Conservation (phyloP, 1,139 yeast genomes). For the Maudiozyma humilis region DNA sequence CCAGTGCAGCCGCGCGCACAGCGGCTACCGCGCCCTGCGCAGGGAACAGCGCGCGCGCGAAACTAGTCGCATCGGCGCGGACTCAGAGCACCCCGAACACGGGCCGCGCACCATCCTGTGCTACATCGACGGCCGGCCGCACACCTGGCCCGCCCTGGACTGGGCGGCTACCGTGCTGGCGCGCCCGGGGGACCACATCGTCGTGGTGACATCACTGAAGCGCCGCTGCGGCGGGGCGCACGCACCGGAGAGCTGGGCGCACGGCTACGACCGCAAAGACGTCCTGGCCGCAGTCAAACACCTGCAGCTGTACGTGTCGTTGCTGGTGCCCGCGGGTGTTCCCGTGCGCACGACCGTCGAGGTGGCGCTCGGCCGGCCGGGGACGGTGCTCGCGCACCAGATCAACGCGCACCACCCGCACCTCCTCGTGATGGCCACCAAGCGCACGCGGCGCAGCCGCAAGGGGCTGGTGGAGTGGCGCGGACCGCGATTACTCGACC, state of each 20-base stretch:
- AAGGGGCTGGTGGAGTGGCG: slow-evolving; percentile 11
- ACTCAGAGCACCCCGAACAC: background rate
- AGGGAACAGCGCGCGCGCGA: background rate
- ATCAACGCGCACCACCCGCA: slow-evolving; percentile 58
- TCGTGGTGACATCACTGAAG: slow-evolving; percentile 41
- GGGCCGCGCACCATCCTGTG: slow-evolving; percentile 48
- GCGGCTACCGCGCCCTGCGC: background rate
- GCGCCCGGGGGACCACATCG: slow-evolving; percentile 50
- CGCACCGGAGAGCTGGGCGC: slow-evolving; percentile 16
- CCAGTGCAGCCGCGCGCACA: background rate
- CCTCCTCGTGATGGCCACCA: slow-evolving; percentile 34
- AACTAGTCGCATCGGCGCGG: background rate
- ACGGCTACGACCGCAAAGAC: slow-evolving; percentile 22
- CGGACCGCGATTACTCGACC: slow-evolving; percentile 46
- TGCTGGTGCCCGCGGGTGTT: slow-evolving; percentile 39
- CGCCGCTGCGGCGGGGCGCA: background rate
- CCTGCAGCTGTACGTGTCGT: slow-evolving; percentile 28
- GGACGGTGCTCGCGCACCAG: slow-evolving; percentile 51
- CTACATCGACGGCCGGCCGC: slow-evolving; percentile 60
- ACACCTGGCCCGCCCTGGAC: slow-evolving; percentile 76
- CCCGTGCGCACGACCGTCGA: slow-evolving; percentile 56
- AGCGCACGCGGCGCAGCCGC: slow-evolving; percentile 17
- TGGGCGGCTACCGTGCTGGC: slow-evolving; percentile 46
- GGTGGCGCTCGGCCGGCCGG: slow-evolving; percentile 51
- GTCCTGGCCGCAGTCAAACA: slow-evolving; percentile 31